These are phyloP conservation scores for Diaporthe sp. DNA, from an alignment of 2,329 filamentous ascomycete genomes.

Conservation along the genomic window DNA sequence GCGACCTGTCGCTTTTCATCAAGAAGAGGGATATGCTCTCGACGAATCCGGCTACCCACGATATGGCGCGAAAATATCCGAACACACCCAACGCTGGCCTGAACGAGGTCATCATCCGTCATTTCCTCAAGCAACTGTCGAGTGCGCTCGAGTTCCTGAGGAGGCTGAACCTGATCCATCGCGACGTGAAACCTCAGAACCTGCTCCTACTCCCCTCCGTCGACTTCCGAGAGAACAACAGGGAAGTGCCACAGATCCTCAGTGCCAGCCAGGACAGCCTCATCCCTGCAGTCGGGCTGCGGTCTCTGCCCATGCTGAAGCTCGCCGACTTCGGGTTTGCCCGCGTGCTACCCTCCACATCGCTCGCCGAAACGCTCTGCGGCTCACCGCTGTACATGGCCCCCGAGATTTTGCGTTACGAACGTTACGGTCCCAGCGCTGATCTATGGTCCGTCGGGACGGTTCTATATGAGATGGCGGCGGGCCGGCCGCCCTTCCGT, in stretches of 20 bases:
- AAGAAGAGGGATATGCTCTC: slow-evolving; percentile 89
- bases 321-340: slow-evolving; percentile 99
- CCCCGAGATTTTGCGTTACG: slow-evolving; percentile 95
- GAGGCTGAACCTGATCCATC: slow-evolving; percentile 89
- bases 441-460: slow-evolving; percentile 98
- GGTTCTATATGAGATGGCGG: slow-evolving; percentile 95
- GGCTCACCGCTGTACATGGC: slow-evolving; percentile 99
- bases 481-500: slow-evolving; percentile 89
- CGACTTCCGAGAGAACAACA: slow-evolving; percentile 74
- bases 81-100: slow-evolving; percentile 86
- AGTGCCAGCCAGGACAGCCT: slow-evolving; percentile 83
- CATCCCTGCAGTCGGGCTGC: slow-evolving; percentile 83
- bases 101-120: slow-evolving; percentile 95
- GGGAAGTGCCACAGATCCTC: slow-evolving; percentile 78
- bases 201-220: slow-evolving; percentile 88
- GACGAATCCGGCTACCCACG: slow-evolving; percentile 84
- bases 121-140: slow-evolving; percentile 95
- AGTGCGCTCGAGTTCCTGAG: slow-evolving; percentile 93
- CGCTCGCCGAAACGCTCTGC: slow-evolving; percentile 94
- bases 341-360: slow-evolving; percentile 88
- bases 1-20: slow-evolving; percentile 95
- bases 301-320: slow-evolving; percentile 94
- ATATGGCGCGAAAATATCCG: slow-evolving; percentile 95
- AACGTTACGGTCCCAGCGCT: slow-evolving; percentile 96
- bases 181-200: slow-evolving; percentile 98